Evolutionary conservation across 1,139 yeast genomes (phyloP).

Genomic region (Pichia sp.): DNA sequence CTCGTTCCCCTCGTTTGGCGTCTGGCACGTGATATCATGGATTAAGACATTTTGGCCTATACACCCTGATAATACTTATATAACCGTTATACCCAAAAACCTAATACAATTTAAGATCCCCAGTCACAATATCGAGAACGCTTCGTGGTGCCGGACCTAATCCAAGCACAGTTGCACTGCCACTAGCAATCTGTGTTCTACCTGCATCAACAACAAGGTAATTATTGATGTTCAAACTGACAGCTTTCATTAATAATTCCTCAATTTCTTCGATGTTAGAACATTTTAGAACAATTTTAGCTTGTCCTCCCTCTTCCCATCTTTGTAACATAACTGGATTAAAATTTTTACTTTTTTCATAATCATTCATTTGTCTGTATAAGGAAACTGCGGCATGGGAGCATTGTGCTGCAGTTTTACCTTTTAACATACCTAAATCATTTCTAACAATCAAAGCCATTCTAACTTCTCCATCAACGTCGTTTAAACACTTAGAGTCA

Average conservation of each 20-base stretch:
- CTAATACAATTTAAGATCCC: slow-evolving; percentile 67
- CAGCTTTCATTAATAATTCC: slow-evolving; percentile 71
- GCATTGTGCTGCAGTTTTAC: slow-evolving; percentile 96
- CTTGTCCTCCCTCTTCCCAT: slow-evolving; percentile 88
- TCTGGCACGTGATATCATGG: too few species aligned
- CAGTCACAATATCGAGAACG: slow-evolving; percentile 74
- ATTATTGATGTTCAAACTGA: slow-evolving; percentile 71
- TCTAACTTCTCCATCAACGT: slow-evolving; percentile 69
- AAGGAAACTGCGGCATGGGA: slow-evolving; percentile 95
- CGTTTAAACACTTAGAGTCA: slow-evolving; percentile 53
- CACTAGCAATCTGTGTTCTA: slow-evolving; percentile 90
- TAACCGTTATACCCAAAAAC: too few species aligned
- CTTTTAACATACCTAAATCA: slow-evolving; percentile 88
- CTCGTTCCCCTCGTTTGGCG: too few species aligned
- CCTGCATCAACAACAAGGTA: slow-evolving; percentile 93
- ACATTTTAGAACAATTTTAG: slow-evolving; percentile 86
- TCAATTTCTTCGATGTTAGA: slow-evolving; percentile 70
- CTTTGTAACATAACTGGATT: slow-evolving; percentile 57
- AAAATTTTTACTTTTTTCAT: slow-evolving; percentile 33
- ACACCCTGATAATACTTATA: too few species aligned
- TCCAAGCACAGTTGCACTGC: slow-evolving; percentile 91
- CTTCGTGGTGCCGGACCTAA: slow-evolving; percentile 95
- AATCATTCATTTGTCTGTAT: slow-evolving; percentile 59
- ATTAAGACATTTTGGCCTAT: too few species aligned
- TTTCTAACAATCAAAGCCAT: slow-evolving; percentile 87